A percentile compares a stretch with the other conserved stretches of the same genome.
phyloP scores from a whole-genome alignment of 352 stramenopile species.

The Plasmopara viticola region DNA sequence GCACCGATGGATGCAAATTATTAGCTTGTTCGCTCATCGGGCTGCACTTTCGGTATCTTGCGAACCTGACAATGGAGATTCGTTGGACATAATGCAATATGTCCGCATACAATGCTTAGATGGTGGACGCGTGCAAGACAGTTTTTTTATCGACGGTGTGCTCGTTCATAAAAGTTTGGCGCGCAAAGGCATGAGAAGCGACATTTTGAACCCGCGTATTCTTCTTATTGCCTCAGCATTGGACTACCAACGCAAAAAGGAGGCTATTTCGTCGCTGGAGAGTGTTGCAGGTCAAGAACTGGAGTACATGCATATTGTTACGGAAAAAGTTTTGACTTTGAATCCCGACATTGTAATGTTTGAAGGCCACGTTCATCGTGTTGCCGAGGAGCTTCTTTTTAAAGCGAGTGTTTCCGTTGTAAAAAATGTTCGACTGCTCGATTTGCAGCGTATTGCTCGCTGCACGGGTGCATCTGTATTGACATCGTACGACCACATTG shows the following conservation, averaged over 20 bases:
- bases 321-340: constrained; percentile 82
- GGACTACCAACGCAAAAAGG: constrained; percentile 82
- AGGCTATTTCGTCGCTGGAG: constrained; percentile 76
- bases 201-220: constrained; percentile 74
- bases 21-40: constrained; percentile 60
- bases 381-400: constrained; percentile 74
- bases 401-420: constrained; percentile 76
- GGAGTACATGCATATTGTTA: constrained; percentile 89
- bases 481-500: constrained; percentile 81
- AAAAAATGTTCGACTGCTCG: constrained; percentile 76
- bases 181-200: constrained; percentile 76
- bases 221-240: constrained; percentile 76
- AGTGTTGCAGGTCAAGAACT: constrained; percentile 79
- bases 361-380: constrained; percentile 73
- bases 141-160: constrained; percentile 86
- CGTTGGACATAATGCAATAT: constrained; percentile 83
- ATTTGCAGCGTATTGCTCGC: constrained; percentile 73
- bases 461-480: constrained; percentile 71
- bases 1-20: constrained; percentile 78
- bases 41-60: constrained; percentile 62
- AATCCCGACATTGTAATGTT: constrained; percentile 84
- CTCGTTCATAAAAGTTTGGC: constrained; percentile 82
- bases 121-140: constrained; percentile 66
- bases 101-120: constrained; percentile 77
- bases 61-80: constrained; percentile 61